Base-by-base conservation (phyloP, 345 rosid genomes). In the Syzygium oleosum region DNA sequence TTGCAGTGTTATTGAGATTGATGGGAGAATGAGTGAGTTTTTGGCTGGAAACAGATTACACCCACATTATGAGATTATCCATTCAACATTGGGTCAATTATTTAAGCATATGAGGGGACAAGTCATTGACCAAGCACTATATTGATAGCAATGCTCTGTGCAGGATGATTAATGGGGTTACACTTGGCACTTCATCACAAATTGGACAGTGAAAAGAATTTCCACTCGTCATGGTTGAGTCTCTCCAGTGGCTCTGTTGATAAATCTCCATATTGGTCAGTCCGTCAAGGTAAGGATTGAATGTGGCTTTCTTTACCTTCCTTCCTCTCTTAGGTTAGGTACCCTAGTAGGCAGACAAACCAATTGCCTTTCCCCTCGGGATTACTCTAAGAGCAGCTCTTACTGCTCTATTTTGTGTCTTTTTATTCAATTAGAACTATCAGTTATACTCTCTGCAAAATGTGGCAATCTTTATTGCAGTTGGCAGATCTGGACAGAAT, bases 1-100 rank as follows among this genome's bases (percentile, higher is more conserved):
- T 23, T 91, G 94, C 88, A 96, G 99, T 88, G 88, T 90, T 84
- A 93, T 95, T 87, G 97, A 96, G 91, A 79, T 95, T 85, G 89
- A 91, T 86, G 90, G 90, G 86, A 84, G 77, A 52, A 94, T 93
- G 88, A 94, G 91, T 2, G 95, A 94, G 91, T 95, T 95, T 85
- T 88, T 93, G 55, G 92, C 97, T 85, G 98, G 98, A 85, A 93
- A 93, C 85, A 91, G 91, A 89, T 84, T 85, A 52, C 94, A 94
- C 73, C 90, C 92, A 23, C 83, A 84, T 46, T 90, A 92, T 92
- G 90, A 88, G 80, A 19, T 51, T 54, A 90, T 94, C 43, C 88
- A 86, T 41, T 85, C 89, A 19, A 92, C 88, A 52, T 87, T 95
- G 84, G 86, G 84, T 86, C 92, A 90, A 84, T 73, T 95, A 90